Conservation (phyloP, 345 rosid genomes). For the Capsella bursapastoris region DNA sequence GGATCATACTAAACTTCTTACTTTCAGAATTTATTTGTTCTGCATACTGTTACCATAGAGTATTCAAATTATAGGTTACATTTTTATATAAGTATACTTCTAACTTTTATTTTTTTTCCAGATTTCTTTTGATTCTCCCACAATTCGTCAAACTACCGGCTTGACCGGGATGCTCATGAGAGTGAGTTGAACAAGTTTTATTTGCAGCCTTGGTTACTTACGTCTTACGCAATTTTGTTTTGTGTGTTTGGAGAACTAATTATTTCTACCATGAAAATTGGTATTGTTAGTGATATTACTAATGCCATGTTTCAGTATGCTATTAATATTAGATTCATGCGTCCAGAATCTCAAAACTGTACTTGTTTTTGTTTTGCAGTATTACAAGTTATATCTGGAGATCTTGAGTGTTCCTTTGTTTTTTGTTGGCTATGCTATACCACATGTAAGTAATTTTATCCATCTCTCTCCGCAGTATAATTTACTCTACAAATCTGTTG, state of each 20-base stretch:
- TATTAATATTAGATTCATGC: background rate
- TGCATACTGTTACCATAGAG: conserved; percentile 4
- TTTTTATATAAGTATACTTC: background rate
- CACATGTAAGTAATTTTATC: conserved; percentile 59
- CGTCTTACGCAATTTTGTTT: conserved; percentile 5
- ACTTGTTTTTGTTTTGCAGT: conserved; percentile 57
- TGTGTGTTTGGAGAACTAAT: background rate
- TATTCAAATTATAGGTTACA: conserved; percentile 22
- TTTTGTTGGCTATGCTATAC: conserved; percentile 63
- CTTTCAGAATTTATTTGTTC: conserved; percentile 19
- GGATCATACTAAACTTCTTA: background rate
- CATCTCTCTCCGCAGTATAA: background rate
- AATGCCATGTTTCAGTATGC: background rate
- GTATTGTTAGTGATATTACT: conserved; percentile 2
- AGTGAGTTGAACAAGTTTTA: conserved; percentile 54
- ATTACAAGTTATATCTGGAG: conserved; percentile 65
- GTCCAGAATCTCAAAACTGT: conserved; percentile 12
- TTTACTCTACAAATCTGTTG: background rate
- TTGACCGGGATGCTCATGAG: conserved; percentile 57
- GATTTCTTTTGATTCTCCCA: conserved; percentile 62
- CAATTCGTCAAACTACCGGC: conserved; percentile 51
- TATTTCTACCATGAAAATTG: background rate
- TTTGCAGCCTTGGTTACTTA: conserved; percentile 21
- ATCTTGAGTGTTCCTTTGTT: conserved; percentile 63
- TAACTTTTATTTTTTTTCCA: conserved; percentile 42